Percentiles rank a stretch among this genome's conserved stretches.
Evolutionary conservation across 2,329 filamentous ascomycete species (phyloP).

Genomic region (Orbilia ellipsospora): DNA sequence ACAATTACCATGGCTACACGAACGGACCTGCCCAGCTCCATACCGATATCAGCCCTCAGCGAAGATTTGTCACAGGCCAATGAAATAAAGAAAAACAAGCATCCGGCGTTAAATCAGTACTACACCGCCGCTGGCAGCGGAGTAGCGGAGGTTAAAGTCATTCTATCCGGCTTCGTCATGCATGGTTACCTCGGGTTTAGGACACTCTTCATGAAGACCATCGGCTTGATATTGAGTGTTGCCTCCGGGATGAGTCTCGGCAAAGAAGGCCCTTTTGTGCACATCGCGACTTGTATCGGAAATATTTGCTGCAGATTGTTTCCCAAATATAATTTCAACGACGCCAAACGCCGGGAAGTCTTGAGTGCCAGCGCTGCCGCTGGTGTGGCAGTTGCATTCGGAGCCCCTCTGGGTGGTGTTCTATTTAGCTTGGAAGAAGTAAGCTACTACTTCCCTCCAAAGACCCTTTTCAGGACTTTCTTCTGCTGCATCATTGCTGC

Average conservation of each 20-base stretch:
- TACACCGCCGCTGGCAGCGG: slow-evolving; percentile 96
- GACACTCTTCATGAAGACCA: slow-evolving; percentile 85
- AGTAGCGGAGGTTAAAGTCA: slow-evolving; percentile 96
- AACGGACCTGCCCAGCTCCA: slow-evolving; percentile 88
- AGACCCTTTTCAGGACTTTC: slow-evolving; percentile 96
- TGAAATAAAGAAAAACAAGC: slow-evolving; percentile 29
- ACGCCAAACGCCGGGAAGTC: slow-evolving; percentile 90
- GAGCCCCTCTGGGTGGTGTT: slow-evolving; percentile 87
- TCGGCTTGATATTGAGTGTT: slow-evolving; percentile 85
- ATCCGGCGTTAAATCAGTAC: slow-evolving; percentile 66
- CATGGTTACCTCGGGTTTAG: slow-evolving; percentile 93
- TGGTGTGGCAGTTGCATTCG: slow-evolving; percentile 93
- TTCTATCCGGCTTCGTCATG: slow-evolving; percentile 95
- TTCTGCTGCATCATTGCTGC: slow-evolving; percentile 96
- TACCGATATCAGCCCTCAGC: slow-evolving; percentile 87
- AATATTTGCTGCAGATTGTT: slow-evolving; percentile 97
- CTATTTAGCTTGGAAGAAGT: slow-evolving; percentile 96
- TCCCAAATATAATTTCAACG: slow-evolving; percentile 90
- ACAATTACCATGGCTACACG: slow-evolving; percentile 88
- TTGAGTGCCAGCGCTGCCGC: slow-evolving; percentile 92
- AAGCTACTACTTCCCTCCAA: slow-evolving; percentile 94
- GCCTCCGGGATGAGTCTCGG: slow-evolving; percentile 92
- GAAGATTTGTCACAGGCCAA: slow-evolving; percentile 78
- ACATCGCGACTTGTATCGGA: slow-evolving; percentile 93
- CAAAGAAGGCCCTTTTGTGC: slow-evolving; percentile 96